Evolutionary conservation across 805 yeast genomes (phyloP), one percentile per base, ranked within the genome.

Genomic region (Brettanomyces sp.): DNA sequence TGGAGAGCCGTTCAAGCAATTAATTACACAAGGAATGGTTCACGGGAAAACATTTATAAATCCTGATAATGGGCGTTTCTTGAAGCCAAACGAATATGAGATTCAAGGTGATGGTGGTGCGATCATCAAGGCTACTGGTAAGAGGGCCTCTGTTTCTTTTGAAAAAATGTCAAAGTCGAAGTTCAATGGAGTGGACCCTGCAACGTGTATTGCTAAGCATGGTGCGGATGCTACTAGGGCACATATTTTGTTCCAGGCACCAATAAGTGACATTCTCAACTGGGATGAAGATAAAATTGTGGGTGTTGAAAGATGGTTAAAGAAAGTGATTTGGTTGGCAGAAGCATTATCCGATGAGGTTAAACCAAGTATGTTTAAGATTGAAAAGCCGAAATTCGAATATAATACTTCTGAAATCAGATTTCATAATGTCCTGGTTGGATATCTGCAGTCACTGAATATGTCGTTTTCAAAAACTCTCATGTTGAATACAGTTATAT

Each of bases 121-220:
- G 2, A 53, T 62, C 4, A 69, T 85, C 7, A 70, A 57, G 32
- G 70, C 62, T 0, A 69, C 82, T 0, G 84, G 82, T 1, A 56
- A 60, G 34, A 49, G 56, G 0, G 87, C 95, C 0, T 46, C 49
- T 0, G 60, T 85, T 1, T 67, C 86, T 0, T 88, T 63, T 58
- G 98, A 93, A 58, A 93, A 93, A 59, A 93, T 93, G 99, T 90
- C 97, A 2, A 93, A 93, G 64, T 90, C 97, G 1, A 93, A 93
- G 58, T 82, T 80, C 58, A 93, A 93, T 57, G 99, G 99, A 13
- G 95, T 86, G 3, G 95, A 91, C 58, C 98, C 98, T 1, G 76
- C 70, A 1, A 76, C 74, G 48, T 85, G 91, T 54, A 89, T 93
- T 25, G 58, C 57, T 9, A 70, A 67, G 35, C 86, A 87, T 61